Percentiles rank a stretch among this genome's conserved stretches.
These are phyloP conservation scores for Cytospora piceicola DNA, from an alignment of 2,329 filamentous ascomycete genomes.

Conservation along the genomic window DNA sequence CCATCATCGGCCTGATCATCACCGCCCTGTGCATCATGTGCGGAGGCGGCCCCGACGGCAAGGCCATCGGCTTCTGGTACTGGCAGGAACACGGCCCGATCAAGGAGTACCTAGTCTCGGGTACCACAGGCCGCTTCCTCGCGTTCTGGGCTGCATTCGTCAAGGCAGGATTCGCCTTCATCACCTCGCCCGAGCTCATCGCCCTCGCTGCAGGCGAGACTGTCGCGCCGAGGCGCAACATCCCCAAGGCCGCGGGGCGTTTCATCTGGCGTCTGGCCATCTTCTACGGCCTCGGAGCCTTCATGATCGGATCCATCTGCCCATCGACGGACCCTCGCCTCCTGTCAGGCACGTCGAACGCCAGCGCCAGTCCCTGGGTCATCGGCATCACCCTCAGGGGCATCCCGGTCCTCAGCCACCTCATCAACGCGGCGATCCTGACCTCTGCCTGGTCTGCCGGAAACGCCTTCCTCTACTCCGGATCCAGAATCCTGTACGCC, in stretches of 20 bases:
- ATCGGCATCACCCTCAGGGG: conserved; percentile 69
- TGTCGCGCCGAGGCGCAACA: conserved; percentile 65
- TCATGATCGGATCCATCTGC: conserved; percentile 64
- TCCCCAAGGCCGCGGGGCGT: conserved; percentile 66
- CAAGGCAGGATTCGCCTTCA: conserved; percentile 64
- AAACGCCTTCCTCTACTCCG: conserved; percentile 67
- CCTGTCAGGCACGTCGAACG: conserved; percentile 59
- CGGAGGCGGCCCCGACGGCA: conserved; percentile 20
- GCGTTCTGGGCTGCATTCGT: conserved; percentile 62
- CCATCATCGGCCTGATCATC: conserved; percentile 30
- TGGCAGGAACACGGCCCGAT: conserved; percentile 50
- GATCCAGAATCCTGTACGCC: conserved; percentile 71
- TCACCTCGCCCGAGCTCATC: conserved; percentile 64
- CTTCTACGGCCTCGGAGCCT: conserved; percentile 66
- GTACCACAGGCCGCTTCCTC: conserved; percentile 57
- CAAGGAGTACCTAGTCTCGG: conserved; percentile 50
- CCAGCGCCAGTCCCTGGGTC: conserved; percentile 65
- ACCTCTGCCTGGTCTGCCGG: conserved; percentile 68
- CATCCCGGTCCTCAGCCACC: conserved; percentile 65
- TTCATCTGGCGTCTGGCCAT: conserved; percentile 65
- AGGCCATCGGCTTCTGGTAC: conserved; percentile 41
- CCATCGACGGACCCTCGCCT: conserved; percentile 67
- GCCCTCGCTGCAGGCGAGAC: conserved; percentile 68
- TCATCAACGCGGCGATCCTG: conserved; percentile 71
- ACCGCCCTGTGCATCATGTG: conserved; percentile 29